Conservation (phyloP, 208 protist genomes). For the Vickermania spadyakhi region DNA sequence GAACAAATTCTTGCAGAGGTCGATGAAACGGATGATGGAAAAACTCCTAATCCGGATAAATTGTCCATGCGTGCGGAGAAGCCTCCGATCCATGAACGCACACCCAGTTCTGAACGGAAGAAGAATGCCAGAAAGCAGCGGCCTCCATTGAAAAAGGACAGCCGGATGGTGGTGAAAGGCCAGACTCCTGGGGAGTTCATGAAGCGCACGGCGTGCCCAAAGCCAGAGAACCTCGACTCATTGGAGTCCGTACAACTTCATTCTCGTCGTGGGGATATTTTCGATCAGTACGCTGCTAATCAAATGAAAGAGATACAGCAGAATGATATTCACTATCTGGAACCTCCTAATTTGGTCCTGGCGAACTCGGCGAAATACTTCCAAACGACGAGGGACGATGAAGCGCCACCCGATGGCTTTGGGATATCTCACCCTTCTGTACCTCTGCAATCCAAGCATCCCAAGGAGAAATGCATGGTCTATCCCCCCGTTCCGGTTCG, state of each 20-base stretch:
- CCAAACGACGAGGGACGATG: background rate
- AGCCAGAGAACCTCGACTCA: background rate
- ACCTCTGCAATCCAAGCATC: background rate
- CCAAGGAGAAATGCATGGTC: background rate
- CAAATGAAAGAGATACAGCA: background rate
- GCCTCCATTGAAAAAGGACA: background rate
- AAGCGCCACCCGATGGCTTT: background rate
- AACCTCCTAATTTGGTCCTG: background rate
- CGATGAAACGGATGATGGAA: background rate
- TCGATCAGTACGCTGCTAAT: background rate
- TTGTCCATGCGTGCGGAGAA: background rate
- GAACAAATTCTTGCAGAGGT: background rate
- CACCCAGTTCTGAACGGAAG: background rate
- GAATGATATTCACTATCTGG: background rate
- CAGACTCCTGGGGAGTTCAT: constrained; percentile 7
- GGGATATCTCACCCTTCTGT: background rate
- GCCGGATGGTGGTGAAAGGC: constrained; percentile 5
- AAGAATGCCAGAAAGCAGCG: background rate
- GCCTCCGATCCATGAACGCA: background rate
- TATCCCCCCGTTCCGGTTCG: background rate
- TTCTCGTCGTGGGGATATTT: background rate
- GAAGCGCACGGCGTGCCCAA: background rate
- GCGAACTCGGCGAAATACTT: background rate
- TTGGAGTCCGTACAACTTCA: background rate
- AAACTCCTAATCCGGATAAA: background rate